Base-by-base conservation (phyloP, 2,329 filamentous ascomycete species). In the Didymella sp. region DNA sequence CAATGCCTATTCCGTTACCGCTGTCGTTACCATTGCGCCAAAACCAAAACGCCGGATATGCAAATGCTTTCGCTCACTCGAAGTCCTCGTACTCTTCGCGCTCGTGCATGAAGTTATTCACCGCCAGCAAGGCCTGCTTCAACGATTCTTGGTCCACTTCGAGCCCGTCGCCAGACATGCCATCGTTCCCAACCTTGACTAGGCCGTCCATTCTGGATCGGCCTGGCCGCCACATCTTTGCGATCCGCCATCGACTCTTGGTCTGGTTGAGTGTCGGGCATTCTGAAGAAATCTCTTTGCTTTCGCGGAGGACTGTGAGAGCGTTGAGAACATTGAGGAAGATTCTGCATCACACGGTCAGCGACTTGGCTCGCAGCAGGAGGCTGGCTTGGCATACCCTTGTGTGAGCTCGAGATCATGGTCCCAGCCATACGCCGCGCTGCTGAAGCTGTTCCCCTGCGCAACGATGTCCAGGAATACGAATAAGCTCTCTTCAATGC, bases 101-200 rank as follows among this genome's bases (percentile, higher is more conserved):
- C 50, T 76, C 73, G 28, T 75, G 68, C 61, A 76, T 75, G 63
- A 75, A 76, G 62, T 75, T 75, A 61, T 76, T 75, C 38, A 76
- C 50, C 11, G 73, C 72, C 51, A 70, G 69, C 51, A 76, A 57
- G 8, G 72, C 73, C 56, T 71, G 58, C 35, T 69, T 70, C 28
- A 76, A 56, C 31, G 59, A 57, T 33, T 75, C 70, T 51, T 75
- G 70, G 47, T 68, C 66, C 41, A 76, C 60, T 25, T 75, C 72
- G 42, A 76, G 62, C 12, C 72, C 73, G 47, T 70, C 70, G 25
- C 67, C 67, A 33, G 59, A 63, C 66, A 68, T 66, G 37, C 64
- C 61, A 31, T 75, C 71, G 51, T 73, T 73, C 19, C 73, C 73
- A 25, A 76, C 67, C 56, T 70, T 71, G 49, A 74, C 59, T 2